phyloP scores from a whole-genome alignment of 2,329 filamentous ascomycete genomes.

The Coniochaeta prunicola region DNA sequence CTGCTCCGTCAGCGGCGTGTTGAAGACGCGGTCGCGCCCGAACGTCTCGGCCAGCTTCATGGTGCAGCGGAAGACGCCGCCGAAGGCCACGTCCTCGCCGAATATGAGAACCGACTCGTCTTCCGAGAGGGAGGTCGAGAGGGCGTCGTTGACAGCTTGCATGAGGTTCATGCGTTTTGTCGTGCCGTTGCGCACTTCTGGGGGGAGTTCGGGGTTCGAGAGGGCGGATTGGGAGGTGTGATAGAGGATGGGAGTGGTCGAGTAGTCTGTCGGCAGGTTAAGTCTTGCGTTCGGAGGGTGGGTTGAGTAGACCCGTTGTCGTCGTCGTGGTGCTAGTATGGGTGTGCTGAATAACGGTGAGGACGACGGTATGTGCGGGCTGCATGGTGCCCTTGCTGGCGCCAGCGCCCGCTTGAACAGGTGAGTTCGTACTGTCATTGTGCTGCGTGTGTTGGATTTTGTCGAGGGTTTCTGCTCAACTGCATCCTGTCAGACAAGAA shows the following conservation, averaged over 20 bases:
- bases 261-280: constrained; percentile 84
- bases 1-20: constrained; percentile 90
- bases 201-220: constrained; percentile 62
- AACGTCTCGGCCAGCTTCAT: constrained; percentile 86
- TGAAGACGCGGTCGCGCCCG: constrained; percentile 86
- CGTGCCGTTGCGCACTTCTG: constrained; percentile 55
- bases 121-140: constrained; percentile 71
- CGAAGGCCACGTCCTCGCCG: constrained; percentile 94
- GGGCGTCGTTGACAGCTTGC: constrained; percentile 85
- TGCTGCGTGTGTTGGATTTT: background rate
- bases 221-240: constrained; percentile 71
- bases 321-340: background rate
- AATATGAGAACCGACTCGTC: constrained; percentile 88
- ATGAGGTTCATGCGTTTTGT: constrained; percentile 90
- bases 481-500: background rate
- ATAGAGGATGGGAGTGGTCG: constrained; percentile 70
- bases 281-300: constrained; percentile 57
- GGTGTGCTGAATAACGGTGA: background rate
- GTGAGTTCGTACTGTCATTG: background rate
- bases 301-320: constrained; percentile 37
- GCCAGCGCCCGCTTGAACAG: background rate
- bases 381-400: background rate
- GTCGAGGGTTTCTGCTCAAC: background rate
- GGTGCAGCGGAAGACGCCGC: constrained; percentile 90
- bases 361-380: background rate